These are phyloP conservation scores for Lanzia echinophila DNA, from an alignment of 2,329 filamentous ascomycete species.

Conservation along the genomic window DNA sequence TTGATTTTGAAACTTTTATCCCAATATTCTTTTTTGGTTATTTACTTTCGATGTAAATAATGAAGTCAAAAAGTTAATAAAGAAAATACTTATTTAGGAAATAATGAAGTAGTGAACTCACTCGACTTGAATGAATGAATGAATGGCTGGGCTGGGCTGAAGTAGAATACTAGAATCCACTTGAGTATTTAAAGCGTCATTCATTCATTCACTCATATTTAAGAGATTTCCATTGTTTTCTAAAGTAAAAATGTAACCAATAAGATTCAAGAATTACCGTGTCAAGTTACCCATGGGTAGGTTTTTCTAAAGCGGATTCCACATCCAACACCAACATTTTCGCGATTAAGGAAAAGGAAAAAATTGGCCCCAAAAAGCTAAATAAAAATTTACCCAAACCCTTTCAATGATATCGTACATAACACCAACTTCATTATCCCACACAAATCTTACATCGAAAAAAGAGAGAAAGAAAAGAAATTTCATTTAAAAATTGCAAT, in stretches of 20 bases:
- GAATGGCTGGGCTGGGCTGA: too few species aligned
- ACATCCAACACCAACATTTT: constrained; percentile 2
- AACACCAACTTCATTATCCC: not conserved
- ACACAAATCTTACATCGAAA: not conserved
- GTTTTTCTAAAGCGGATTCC: not conserved
- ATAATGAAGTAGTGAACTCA: too few species aligned
- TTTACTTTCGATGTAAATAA: not conserved
- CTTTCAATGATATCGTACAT: too few species aligned
- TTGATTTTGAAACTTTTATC: not conserved
- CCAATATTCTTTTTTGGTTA: not conserved
- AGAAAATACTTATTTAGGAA: too few species aligned
- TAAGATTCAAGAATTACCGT: not conserved
- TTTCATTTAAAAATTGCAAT: too few species aligned
- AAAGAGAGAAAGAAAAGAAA: too few species aligned
- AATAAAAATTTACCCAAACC: not conserved
- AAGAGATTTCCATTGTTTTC: not conserved
- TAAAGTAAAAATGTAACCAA: not conserved
- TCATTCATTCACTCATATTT: too few species aligned
- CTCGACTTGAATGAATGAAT: too few species aligned
- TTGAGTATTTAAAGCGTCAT: too few species aligned
- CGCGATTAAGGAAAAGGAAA: constrained; percentile 1
- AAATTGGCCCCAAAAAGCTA: not conserved
- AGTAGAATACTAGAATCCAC: too few species aligned
- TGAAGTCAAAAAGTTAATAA: too few species aligned
- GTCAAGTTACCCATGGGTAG: not conserved